Percentiles rank a stretch among this genome's conserved stretches.
These are phyloP conservation scores for Pleurotus sapidus DNA, from an alignment of 768 basidiomycete genomes.

Conservation along the genomic window DNA sequence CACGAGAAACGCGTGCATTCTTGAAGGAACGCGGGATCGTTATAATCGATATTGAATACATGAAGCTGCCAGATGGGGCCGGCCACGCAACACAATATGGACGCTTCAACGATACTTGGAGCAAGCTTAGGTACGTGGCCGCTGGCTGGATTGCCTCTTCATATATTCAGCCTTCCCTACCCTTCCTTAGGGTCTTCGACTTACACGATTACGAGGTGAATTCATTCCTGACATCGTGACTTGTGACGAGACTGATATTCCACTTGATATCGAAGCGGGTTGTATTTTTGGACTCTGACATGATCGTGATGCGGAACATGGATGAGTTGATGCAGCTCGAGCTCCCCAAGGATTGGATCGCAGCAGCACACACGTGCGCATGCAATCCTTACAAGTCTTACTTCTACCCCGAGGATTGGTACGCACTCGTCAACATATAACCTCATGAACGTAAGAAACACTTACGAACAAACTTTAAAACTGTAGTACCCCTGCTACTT, in stretches of 20 bases:
- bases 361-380: constrained; percentile 86
- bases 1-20: constrained; percentile 50
- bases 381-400: constrained; percentile 88
- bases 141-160: neutral
- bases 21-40: constrained; percentile 53
- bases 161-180: too few species aligned
- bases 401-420: constrained; percentile 93
- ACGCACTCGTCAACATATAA: constrained; percentile 23
- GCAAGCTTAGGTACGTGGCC: constrained; percentile 49
- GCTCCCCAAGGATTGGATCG: constrained; percentile 71
- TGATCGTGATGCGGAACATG: constrained; percentile 82
- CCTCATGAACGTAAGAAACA: too few species aligned
- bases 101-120: constrained; percentile 72
- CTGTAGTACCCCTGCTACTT: constrained; percentile 87
- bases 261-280: constrained; percentile 47
- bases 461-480: constrained; percentile 9
- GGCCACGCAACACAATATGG: constrained; percentile 39
- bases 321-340: constrained; percentile 65
- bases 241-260: too few species aligned
- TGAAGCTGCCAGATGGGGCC: constrained; percentile 50
- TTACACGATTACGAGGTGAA: constrained; percentile 65
- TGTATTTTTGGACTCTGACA: constrained; percentile 85
- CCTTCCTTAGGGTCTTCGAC: constrained; percentile 49
- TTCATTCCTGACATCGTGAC: neutral
- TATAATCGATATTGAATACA: constrained; percentile 54